These are phyloP conservation scores for Starmerella stellata DNA, from an alignment of 805 yeast genomes.

Conservation along the genomic window DNA sequence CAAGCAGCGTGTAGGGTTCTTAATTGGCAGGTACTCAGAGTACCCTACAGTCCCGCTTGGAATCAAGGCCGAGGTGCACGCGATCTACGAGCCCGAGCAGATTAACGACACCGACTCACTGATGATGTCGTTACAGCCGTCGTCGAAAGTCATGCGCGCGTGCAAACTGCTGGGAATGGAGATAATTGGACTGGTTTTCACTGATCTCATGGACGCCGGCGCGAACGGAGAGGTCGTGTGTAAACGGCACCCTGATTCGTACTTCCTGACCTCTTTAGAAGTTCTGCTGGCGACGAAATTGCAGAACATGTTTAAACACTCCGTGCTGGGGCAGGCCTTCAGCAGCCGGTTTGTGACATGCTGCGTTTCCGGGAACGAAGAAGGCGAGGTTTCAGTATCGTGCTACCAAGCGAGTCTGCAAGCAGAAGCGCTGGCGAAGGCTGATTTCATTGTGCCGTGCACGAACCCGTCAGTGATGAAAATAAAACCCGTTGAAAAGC, in stretches of 20 bases:
- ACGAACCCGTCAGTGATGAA: constrained; percentile 79
- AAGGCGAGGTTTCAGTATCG: constrained; percentile 77
- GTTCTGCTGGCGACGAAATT: constrained; percentile 62
- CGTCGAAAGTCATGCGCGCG: constrained; percentile 31
- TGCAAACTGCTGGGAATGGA: constrained; percentile 37
- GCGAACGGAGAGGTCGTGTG: constrained; percentile 75
- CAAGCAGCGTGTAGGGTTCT: constrained; percentile 64
- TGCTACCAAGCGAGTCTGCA: constrained; percentile 76
- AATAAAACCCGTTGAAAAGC: constrained; percentile 52
- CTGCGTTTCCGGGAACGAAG: constrained; percentile 71
- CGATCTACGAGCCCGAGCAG: constrained; percentile 88
- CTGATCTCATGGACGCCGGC: constrained; percentile 81
- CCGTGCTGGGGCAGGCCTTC: constrained; percentile 31
- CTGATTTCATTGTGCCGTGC: constrained; percentile 71
- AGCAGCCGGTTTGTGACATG: constrained; percentile 90
- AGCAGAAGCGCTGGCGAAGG: constrained; percentile 74
- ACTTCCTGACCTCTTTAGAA: constrained; percentile 77
- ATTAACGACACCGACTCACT: constrained; percentile 72
- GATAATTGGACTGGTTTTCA: constrained; percentile 69
- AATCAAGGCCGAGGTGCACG: constrained; percentile 81
- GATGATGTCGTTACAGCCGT: constrained; percentile 32
- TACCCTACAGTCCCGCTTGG: constrained; percentile 77
- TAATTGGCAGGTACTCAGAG: constrained; percentile 63
- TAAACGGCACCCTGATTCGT: constrained; percentile 81
- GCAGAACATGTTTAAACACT: constrained; percentile 46